Percentiles rank a stretch among this genome's conserved stretches.
phyloP scores from a whole-genome alignment of 139 green algal species.

The Gonium pectorale region DNA sequence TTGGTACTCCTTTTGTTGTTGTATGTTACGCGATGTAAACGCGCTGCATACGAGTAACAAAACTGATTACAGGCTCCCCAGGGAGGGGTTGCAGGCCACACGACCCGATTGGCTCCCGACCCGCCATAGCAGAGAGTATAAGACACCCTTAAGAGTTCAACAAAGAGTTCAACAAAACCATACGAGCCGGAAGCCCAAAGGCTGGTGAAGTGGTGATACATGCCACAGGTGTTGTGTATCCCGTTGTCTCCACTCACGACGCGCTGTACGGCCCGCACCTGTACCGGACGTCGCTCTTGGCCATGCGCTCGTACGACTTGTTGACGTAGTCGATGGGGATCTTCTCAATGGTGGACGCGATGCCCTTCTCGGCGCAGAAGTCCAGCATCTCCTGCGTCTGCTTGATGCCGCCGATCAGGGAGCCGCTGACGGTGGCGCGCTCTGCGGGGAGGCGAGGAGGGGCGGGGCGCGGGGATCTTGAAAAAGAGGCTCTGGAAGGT shows the following conservation, averaged over 20 bases:
- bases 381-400: conserved; percentile 87
- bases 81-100: too few species aligned
- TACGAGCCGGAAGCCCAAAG: too few species aligned
- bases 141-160: too few species aligned
- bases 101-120: too few species aligned
- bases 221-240: neutral
- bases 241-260: neutral
- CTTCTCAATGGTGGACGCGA: conserved; percentile 59
- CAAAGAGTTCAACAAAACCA: neutral
- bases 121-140: too few species aligned
- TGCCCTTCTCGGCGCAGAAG: conserved; percentile 78
- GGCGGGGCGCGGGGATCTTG: too few species aligned
- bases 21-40: too few species aligned
- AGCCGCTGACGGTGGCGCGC: conserved; percentile 55
- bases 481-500: too few species aligned
- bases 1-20: neutral
- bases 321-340: conserved; percentile 69
- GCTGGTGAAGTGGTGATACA: neutral
- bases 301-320: conserved; percentile 73
- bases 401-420: conserved; percentile 77
- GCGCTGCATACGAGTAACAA: neutral
- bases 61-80: neutral
- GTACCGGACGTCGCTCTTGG: conserved; percentile 77
- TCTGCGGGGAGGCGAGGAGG: neutral
- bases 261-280: conserved; percentile 10